Base-by-base conservation (phyloP, 306 rosid species). In the Lagenaria siceraria region DNA sequence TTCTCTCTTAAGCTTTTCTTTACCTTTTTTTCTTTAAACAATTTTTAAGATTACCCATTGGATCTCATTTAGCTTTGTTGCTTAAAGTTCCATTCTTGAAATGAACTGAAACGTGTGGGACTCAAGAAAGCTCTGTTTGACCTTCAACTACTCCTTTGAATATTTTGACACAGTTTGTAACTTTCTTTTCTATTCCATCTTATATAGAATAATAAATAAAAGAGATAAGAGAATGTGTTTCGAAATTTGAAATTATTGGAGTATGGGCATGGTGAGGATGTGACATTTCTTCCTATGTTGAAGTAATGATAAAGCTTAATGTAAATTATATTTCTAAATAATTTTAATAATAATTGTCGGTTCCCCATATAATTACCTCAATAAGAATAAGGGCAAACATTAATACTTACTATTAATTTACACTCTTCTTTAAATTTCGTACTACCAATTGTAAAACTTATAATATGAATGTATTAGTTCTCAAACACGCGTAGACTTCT, bases 111-210 rank as follows among this genome's bases (percentile, higher is more conserved):
- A 1, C 24, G 24, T 71, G 75, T 42, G 75, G 58, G 76, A 46
- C 31, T 42, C 17, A 8, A 71, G 40, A 14, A 25, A 25, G 36
- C 53, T 66, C 33, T 66, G 74, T 66, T 66, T 66, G 48, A 66
- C 51, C 72, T 65, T 48, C 70, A 65, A n/a, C 15, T 51, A 19
- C 43, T 40, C n/a, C 70, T 33, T 64, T 36, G 25, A 63, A 63
- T 17, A 15, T 31, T 35, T 35, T 43, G 38, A 38, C 9, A 40
- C 29, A 69, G 75, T 69, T 69, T 42, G 49, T 69, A 21, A 22
- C 75, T 69, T 69, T 69, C 75, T 69, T 69, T 24, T 42, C 51
- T 35, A 69, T 38, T 42, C 75, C 35, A 59, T 59, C 64, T 59
- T 59, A 36, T 36, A 36, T 36, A 0, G 4, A 46, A 11, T 46